A percentile compares a stretch with the other conserved stretches of the same genome.
Evolutionary conservation across 2,329 filamentous ascomycete genomes (phyloP).

Genomic region (Phyllosticta citriasiana): DNA sequence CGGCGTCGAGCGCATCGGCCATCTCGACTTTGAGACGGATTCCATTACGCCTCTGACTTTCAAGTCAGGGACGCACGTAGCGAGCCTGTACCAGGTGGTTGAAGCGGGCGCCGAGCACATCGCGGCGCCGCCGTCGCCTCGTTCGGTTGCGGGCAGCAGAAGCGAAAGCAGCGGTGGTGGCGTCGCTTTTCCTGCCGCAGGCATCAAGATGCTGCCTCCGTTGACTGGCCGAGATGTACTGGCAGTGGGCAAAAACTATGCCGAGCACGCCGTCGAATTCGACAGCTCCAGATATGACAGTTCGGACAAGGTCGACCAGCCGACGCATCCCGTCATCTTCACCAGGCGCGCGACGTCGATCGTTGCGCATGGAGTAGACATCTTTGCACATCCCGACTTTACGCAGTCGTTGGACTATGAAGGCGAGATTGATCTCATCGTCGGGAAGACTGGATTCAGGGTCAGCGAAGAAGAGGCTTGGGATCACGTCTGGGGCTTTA

Average conservation of each 20-base stretch:
- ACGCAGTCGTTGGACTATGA: conserved; percentile 46
- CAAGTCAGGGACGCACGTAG: conserved; percentile 36
- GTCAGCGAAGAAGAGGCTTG: conserved; percentile 37
- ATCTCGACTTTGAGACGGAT: conserved; percentile 28
- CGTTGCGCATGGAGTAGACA: conserved; percentile 38
- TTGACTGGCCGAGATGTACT: conserved; percentile 43
- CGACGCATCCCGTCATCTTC: conserved; percentile 47
- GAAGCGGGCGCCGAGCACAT: conserved; percentile 34
- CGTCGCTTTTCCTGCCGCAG: conserved; percentile 20
- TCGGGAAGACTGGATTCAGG: conserved; percentile 40
- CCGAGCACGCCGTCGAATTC: conserved; percentile 48
- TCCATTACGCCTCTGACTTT: conserved; percentile 37
- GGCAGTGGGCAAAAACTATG: conserved; percentile 48
- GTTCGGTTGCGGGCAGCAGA: not conserved
- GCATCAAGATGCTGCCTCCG: conserved; percentile 37
- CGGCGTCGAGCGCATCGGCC: conserved; percentile 28
- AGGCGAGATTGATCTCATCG: conserved; percentile 46
- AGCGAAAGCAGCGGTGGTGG: conserved; percentile 18
- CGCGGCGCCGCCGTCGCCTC: not conserved
- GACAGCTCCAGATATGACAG: conserved; percentile 46
- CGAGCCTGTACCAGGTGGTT: conserved; percentile 44
- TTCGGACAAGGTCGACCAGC: conserved; percentile 44
- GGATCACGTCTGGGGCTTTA: conserved; percentile 47
- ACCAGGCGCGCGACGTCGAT: conserved; percentile 46
- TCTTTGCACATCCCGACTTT: conserved; percentile 38